Evolutionary conservation across 129 eudicot genomes (phyloP), one percentile per base, ranked within the genome.

Genomic region (Flaveria robusta): DNA sequence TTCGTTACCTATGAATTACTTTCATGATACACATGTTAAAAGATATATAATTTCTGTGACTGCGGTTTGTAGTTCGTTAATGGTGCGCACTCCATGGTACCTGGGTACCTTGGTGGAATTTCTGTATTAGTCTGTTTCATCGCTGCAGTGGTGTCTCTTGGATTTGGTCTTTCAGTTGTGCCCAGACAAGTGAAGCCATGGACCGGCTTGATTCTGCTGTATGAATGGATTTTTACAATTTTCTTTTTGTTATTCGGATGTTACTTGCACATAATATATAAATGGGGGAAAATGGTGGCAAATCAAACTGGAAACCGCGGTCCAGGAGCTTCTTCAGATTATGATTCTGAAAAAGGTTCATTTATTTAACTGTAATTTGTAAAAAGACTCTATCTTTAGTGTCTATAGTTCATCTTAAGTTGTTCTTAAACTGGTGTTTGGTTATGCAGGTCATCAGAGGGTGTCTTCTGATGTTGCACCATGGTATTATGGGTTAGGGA

Each of bases 131-230:
- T 84, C 47, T 88, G 98, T 81, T 88, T 93, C 78, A 43, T 86
- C 75, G 84, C 85, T 39, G 88, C 85, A 58, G 45, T 91, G 56
- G 70, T 84, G 68, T 88, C 98, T 41, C 96, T 93, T 69, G 97
- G 83, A 68, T 77, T 93, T 56, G 84, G 91, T 37, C 68, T 93
- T 64, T 79, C 85, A 6, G 80, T 91, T 68, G 95, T 93, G 71
- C 98, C 98, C 68, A 86, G 90, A 19, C 98, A 93, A 91, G 88
- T 91, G 62, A 87, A 79, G 78, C 98, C 98, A 8, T 91, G 97
- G 97, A 93, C 97, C 34, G 98, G 98, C 20, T 76, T 93, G 79
- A 77, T 91, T 64, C 88, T 93, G 74, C 87, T 88, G 93, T 93
- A 91, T 20, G 98, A 93, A 75, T 93, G 98, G 98, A 88, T 93